Evolutionary conservation across 2,329 filamentous ascomycete species (phyloP).

Genomic region (Cladophialophora yegresii): DNA sequence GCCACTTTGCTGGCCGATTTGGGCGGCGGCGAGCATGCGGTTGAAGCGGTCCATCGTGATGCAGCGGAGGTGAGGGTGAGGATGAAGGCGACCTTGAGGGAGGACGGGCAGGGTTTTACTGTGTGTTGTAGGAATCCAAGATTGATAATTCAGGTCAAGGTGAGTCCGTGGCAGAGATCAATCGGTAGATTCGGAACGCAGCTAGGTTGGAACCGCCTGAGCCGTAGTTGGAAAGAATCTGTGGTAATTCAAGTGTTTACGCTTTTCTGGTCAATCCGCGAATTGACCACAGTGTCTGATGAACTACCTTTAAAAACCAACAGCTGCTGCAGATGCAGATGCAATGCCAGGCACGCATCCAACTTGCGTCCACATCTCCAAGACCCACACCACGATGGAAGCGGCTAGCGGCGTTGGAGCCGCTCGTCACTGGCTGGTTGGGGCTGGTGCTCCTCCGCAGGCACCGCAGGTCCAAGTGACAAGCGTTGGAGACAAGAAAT

Average conservation of each 20-base stretch:
- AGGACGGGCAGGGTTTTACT: not conserved
- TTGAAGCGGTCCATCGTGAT: constrained; percentile 83
- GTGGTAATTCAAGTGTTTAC: not conserved
- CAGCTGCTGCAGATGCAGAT: not conserved
- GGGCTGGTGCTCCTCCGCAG: too few relatives aligned
- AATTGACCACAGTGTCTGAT: not conserved
- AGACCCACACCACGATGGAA: not conserved
- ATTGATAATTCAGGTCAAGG: constrained; percentile 2
- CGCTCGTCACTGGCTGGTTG: not conserved
- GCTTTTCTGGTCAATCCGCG: too few relatives aligned
- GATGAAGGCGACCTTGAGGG: not conserved
- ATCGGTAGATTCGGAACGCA: not conserved
- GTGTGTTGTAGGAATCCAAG: not conserved
- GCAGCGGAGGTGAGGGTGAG: constrained; percentile 3
- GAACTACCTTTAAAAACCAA: not conserved
- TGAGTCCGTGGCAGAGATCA: not conserved
- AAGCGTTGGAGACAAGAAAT: not conserved
- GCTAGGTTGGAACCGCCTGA: too few relatives aligned
- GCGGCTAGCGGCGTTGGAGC: not conserved
- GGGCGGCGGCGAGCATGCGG: constrained; percentile 77
- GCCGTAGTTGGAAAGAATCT: not conserved
- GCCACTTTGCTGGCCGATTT: constrained; percentile 56
- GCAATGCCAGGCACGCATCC: not conserved
- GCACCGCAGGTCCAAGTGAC: not conserved
- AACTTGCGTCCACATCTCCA: not conserved